These are phyloP conservation scores for Saksenaea oblongispora DNA, from an alignment of 371 early-diverging fungal genomes.

Conservation along the genomic window DNA sequence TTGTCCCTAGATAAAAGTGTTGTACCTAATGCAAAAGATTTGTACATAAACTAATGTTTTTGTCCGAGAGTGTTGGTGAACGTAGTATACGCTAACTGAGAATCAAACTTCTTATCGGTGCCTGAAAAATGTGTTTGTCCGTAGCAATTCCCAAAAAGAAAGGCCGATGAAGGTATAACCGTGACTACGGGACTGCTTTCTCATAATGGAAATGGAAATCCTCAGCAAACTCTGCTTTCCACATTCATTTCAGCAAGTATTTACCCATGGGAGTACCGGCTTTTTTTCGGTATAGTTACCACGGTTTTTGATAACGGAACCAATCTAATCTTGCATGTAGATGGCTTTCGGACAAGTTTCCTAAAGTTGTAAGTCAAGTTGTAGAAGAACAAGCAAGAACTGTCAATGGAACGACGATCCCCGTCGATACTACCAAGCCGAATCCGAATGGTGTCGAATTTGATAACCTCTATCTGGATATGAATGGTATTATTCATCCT, in stretches of 20 bases:
- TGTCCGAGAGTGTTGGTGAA: no score
- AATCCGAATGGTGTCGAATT: constrained; percentile 94
- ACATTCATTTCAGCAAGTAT: neutral
- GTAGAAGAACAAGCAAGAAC: constrained; percentile 74
- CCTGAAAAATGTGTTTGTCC: no score
- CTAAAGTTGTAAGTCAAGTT: constrained; percentile 81
- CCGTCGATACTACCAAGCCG: constrained; percentile 86
- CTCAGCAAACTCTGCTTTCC: no score
- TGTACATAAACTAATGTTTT: no score
- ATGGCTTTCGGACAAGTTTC: constrained; percentile 96
- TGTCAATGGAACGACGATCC: constrained; percentile 74
- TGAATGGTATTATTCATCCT: constrained; percentile 99
- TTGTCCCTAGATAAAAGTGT: no score
- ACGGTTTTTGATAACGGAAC: neutral
- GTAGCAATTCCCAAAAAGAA: no score
- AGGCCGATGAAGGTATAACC: no score
- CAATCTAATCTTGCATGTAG: constrained; percentile 28
- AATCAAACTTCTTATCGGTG: no score
- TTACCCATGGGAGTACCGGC: constrained; percentile 81
- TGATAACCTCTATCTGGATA: constrained; percentile 98
- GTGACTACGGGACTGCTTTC: no score
- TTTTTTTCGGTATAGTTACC: constrained; percentile 61
- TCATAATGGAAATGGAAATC: no score
- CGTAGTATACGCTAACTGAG: no score
- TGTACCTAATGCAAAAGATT: no score